Evolutionary conservation across 768 basidiomycete genomes (phyloP).

Genomic region (Termitomyces sp.): DNA sequence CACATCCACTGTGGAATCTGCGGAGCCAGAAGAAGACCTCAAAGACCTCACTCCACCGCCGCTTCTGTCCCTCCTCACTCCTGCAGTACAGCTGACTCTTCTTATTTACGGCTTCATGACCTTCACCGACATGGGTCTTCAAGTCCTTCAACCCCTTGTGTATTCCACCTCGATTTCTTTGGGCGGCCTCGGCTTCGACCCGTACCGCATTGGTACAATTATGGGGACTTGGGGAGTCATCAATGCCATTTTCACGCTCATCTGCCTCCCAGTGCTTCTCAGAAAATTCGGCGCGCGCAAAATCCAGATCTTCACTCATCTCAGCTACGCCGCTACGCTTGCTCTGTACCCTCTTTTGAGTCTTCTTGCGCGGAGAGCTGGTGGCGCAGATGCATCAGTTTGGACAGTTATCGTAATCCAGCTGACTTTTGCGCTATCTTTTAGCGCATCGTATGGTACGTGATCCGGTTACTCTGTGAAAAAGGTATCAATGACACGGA

Average conservation of each 20-base stretch:
- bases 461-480: not conserved
- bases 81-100: conserved; percentile 24
- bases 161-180: conserved; percentile 52
- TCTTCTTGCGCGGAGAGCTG: conserved; percentile 26
- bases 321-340: conserved; percentile 19
- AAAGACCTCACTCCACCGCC: conserved; percentile 11
- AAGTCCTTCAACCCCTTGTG: conserved; percentile 33
- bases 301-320: conserved; percentile 35
- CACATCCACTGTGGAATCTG: not conserved
- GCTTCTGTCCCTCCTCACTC: conserved; percentile 20
- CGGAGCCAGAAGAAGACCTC: not conserved
- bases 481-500: not conserved
- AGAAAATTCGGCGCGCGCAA: conserved; percentile 47
- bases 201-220: conserved; percentile 55
- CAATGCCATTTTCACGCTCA: conserved; percentile 49
- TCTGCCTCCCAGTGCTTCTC: conserved; percentile 45
- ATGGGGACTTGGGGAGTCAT: conserved; percentile 45
- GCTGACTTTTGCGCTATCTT: conserved; percentile 19
- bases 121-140: conserved; percentile 31
- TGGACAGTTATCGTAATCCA: conserved; percentile 26
- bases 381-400: conserved; percentile 25
- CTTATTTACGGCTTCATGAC: conserved; percentile 27
- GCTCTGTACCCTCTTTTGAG: conserved; percentile 28
- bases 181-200: conserved; percentile 63
- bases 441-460: conserved; percentile 32